Percentiles rank a stretch among this genome's conserved stretches.
Evolutionary conservation across 2,329 filamentous ascomycete genomes (phyloP).

Genomic region (Diplodia seriata): DNA sequence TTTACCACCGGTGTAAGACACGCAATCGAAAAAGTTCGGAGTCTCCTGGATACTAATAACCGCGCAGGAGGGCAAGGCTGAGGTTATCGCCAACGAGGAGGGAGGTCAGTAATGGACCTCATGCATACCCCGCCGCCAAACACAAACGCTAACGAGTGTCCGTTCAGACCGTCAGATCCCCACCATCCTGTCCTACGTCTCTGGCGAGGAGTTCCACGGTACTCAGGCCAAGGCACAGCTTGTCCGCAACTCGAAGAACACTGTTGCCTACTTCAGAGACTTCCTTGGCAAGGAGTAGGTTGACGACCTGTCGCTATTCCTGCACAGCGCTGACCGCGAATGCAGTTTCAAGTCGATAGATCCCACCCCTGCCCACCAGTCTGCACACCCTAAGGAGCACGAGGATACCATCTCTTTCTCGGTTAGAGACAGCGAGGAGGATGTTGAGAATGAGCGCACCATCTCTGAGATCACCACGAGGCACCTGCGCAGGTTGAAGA

Average conservation of each 20-base stretch:
- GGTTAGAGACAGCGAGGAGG: constrained; percentile 73
- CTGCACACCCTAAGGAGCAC: constrained; percentile 82
- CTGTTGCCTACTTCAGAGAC: constrained; percentile 93
- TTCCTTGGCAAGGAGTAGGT: constrained; percentile 90
- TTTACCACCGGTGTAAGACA: constrained; percentile 69
- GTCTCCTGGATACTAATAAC: not conserved
- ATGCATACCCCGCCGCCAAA: constrained; percentile 28
- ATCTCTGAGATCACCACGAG: constrained; percentile 84
- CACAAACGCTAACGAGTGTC: constrained; percentile 34
- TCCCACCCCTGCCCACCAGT: constrained; percentile 91
- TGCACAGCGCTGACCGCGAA: constrained; percentile 37
- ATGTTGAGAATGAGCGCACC: constrained; percentile 68
- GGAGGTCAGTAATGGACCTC: constrained; percentile 69
- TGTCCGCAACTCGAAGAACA: constrained; percentile 90
- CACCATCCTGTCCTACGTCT: constrained; percentile 89
- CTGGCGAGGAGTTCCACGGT: constrained; percentile 96
- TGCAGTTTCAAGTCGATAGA: constrained; percentile 89
- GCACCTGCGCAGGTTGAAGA: constrained; percentile 80
- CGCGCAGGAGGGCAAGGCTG: constrained; percentile 81
- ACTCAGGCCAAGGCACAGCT: constrained; percentile 94
- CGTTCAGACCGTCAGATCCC: constrained; percentile 90
- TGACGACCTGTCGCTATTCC: constrained; percentile 8
- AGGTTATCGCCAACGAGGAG: constrained; percentile 99
- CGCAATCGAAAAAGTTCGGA: constrained; percentile 36
- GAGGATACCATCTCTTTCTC: constrained; percentile 78